A percentile compares a stretch with the other conserved stretches of the same genome.
Conservation (phyloP, 2,329 filamentous ascomycete species). For the Xylaria sp. region DNA sequence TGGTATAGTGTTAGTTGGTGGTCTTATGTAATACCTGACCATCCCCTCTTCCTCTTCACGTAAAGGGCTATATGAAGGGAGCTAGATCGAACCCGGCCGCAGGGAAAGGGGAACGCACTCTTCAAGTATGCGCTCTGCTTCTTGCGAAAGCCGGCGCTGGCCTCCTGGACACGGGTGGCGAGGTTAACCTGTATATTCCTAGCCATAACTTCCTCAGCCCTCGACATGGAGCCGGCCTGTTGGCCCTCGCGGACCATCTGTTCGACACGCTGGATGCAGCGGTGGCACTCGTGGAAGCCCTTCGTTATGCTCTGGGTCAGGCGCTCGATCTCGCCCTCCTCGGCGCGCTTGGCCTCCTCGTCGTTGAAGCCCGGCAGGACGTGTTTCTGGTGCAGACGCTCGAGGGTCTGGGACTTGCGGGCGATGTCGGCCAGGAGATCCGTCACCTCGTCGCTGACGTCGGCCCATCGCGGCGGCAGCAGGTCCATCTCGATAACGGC, state of each 20-base stretch:
- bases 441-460: slow-evolving; percentile 90
- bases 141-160: slow-evolving; percentile 90
- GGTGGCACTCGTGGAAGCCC: slow-evolving; percentile 88
- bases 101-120: slow-evolving; percentile 60
- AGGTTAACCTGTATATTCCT: slow-evolving; percentile 93
- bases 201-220: slow-evolving; percentile 92
- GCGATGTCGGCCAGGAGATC: slow-evolving; percentile 82
- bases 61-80: neutral
- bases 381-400: slow-evolving; percentile 95
- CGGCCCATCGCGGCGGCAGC: slow-evolving; percentile 92
- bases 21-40: neutral
- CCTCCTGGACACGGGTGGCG: slow-evolving; percentile 86
- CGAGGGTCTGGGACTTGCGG: slow-evolving; percentile 80
- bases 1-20: slow-evolving; percentile 30
- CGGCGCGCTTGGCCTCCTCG: slow-evolving; percentile 82
- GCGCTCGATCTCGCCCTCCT: slow-evolving; percentile 88
- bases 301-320: slow-evolving; percentile 90
- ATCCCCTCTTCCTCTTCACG: neutral
- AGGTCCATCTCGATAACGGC: slow-evolving; percentile 98
- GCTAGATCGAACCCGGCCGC: neutral
- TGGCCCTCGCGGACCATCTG: slow-evolving; percentile 83
- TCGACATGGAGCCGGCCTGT: slow-evolving; percentile 72
- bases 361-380: slow-evolving; percentile 96
- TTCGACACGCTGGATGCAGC: slow-evolving; percentile 86
- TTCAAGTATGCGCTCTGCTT: slow-evolving; percentile 97